Conservation (phyloP, 2,329 filamentous ascomycete genomes). For the Fusarium zealandicum region DNA sequence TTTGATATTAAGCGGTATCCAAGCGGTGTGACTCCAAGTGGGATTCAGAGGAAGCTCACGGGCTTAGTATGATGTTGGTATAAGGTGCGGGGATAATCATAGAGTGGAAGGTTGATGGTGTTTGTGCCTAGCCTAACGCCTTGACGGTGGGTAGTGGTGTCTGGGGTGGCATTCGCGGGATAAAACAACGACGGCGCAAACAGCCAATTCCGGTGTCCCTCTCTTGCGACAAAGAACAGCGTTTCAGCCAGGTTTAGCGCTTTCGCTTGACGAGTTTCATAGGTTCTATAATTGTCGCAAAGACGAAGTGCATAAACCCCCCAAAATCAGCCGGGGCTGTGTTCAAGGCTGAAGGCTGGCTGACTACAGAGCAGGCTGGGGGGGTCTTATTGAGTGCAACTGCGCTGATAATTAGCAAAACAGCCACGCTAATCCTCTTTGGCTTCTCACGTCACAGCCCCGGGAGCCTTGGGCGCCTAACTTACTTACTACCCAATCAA, state of each 20-base stretch:
- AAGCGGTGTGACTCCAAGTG: conserved; percentile 19
- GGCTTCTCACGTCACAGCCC: conserved; percentile 1
- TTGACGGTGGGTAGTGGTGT: neutral
- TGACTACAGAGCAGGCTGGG: neutral
- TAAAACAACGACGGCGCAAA: neutral
- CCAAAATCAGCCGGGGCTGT: conserved; percentile 4
- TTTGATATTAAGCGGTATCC: neutral
- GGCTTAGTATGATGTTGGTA: conserved; percentile 22
- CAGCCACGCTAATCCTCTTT: conserved; percentile 15
- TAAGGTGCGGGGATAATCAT: conserved; percentile 21
- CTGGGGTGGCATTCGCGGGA: neutral
- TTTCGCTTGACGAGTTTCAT: conserved; percentile 7
- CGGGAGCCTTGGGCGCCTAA: conserved; percentile 12
- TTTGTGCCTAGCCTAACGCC: conserved; percentile 5
- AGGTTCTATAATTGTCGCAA: conserved; percentile 2
- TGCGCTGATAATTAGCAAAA: neutral
- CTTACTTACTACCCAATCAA: neutral
- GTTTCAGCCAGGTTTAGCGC: conserved; percentile 2
- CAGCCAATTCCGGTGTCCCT: neutral
- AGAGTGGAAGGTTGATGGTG: conserved; percentile 2
- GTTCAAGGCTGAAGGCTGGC: neutral
- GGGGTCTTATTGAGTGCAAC: conserved; percentile 14
- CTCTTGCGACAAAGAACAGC: neutral
- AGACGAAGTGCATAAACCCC: conserved; percentile 8
- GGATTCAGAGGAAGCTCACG: conserved; percentile 23